phyloP scores from a whole-genome alignment of 768 basidiomycete genomes.

The Leccinum fibrillosum region DNA sequence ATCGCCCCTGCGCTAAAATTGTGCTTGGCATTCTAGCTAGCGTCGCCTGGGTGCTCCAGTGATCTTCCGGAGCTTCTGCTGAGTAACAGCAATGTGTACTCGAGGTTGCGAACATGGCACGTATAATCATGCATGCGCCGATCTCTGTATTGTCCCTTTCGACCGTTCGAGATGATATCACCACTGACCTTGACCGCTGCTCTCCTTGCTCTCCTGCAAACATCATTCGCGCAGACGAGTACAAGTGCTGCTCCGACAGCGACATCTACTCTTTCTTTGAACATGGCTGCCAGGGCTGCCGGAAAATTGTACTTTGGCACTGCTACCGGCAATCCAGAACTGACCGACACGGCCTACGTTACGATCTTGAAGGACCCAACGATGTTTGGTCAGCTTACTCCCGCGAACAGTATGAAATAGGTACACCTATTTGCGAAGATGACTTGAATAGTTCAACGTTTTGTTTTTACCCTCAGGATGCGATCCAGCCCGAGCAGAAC shows the following conservation, averaged over 20 bases:
- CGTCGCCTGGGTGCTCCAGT: background rate
- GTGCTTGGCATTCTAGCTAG: background rate
- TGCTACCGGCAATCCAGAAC: constrained; percentile 46
- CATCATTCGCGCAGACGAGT: background rate
- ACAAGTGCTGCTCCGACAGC: background rate
- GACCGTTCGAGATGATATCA: background rate
- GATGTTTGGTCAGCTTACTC: constrained; percentile 21
- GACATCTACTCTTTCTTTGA: constrained; percentile 18
- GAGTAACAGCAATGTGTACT: background rate
- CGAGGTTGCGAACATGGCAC: background rate
- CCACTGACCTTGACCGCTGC: constrained; percentile 1
- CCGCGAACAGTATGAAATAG: constrained; percentile 20
- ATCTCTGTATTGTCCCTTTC: background rate
- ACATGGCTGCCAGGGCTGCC: constrained; percentile 36
- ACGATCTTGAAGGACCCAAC: constrained; percentile 5
- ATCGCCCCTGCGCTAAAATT: background rate
- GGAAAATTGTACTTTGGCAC: constrained; percentile 48
- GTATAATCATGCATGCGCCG: background rate
- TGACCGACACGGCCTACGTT: constrained; percentile 30
- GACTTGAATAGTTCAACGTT: background rate
- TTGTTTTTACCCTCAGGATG: constrained; percentile 4
- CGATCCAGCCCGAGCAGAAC: constrained; percentile 23
- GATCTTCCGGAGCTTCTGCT: background rate
- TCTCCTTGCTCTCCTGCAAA: constrained; percentile 6
- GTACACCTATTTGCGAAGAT: constrained; percentile 6